Base-by-base conservation (phyloP, 2,329 filamentous ascomycete species). In the Penicillium glabrum region DNA sequence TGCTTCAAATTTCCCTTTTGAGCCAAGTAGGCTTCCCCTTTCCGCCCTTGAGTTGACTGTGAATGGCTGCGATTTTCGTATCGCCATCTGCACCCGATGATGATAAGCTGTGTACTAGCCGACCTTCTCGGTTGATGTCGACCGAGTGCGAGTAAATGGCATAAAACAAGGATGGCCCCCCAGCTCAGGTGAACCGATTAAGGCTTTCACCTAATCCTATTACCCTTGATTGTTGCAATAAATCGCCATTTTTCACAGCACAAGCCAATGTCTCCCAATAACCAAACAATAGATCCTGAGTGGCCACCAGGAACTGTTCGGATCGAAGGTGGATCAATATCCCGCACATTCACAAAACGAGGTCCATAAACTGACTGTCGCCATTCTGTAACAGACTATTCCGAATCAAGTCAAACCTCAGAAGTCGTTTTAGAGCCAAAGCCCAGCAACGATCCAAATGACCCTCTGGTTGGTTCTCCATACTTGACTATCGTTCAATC, bases 371-470 rank as follows among this genome's bases (percentile, higher is more conserved):
- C 19, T 47, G 24, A 56, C 13, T 13, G n/a, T 2, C 5, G 9
- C 10, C n/a, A 21, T 13, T 37, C n/a, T 24, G 8, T n/a, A 16
- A 33, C 26, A 58, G 57, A 62, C 24, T 35, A 56, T 7, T 51
- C 48, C 5, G 45, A 45, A n/a, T 39, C 51, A 11, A 52, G 44
- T 10, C 50, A 56, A 14, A 31, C 49, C 10, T 53, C 54, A 16
- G 57, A 54, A 46, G 66, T 62, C 5, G 51, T 62, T 8, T 52
- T 70, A 13, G 61, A 67, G 24, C 67, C 67, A 21, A 66, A 63
- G 33, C 67, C 67, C 29, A 64, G 61, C 52, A 54, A 56, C 9
- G 64, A 70, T 41, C 66, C 68, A 16, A 69, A 69, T 53, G 65
- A 69, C 51, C 68, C 67, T n/a, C 41, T 69, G 49, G 66, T 63